Conservation (phyloP, 169 alveolate genomes). For the Eimeria necatrix region DNA sequence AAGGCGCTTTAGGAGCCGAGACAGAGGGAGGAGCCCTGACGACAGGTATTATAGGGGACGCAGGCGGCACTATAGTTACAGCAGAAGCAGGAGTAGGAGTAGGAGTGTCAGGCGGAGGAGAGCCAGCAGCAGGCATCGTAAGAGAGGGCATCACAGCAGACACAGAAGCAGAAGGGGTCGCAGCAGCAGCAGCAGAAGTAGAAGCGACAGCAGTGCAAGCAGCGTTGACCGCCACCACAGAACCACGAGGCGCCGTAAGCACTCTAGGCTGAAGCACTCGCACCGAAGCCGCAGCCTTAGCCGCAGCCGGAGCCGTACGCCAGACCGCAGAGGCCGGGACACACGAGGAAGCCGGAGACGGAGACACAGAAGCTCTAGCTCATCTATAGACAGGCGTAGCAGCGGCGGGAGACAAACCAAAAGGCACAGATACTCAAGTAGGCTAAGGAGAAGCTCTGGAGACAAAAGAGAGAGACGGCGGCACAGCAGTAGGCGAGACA, state of each 20-base stretch:
- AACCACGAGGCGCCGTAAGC: constrained; percentile 32
- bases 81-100: constrained; percentile 57
- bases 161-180: constrained; percentile 55
- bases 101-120: constrained; percentile 59
- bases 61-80: constrained; percentile 62
- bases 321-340: constrained; percentile 50
- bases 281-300: constrained; percentile 25
- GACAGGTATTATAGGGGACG: constrained; percentile 50
- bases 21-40: constrained; percentile 61
- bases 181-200: constrained; percentile 50
- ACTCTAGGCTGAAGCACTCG: constrained; percentile 29
- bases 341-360: constrained; percentile 6
- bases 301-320: constrained; percentile 59
- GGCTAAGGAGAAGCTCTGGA: not conserved
- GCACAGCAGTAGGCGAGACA: constrained; percentile 41
- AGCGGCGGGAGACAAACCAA: constrained; percentile 15
- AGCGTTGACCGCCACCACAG: constrained; percentile 44
- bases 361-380: constrained; percentile 64
- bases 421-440: constrained; percentile 41
- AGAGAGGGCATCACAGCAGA: constrained; percentile 49
- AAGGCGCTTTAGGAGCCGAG: constrained; percentile 64
- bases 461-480: constrained; percentile 2
- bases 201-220: constrained; percentile 28
- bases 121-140: constrained; percentile 42
- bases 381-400: constrained; percentile 31